phyloP scores from a whole-genome alignment of 257 asterid species.

The Euphrasia confusa region DNA sequence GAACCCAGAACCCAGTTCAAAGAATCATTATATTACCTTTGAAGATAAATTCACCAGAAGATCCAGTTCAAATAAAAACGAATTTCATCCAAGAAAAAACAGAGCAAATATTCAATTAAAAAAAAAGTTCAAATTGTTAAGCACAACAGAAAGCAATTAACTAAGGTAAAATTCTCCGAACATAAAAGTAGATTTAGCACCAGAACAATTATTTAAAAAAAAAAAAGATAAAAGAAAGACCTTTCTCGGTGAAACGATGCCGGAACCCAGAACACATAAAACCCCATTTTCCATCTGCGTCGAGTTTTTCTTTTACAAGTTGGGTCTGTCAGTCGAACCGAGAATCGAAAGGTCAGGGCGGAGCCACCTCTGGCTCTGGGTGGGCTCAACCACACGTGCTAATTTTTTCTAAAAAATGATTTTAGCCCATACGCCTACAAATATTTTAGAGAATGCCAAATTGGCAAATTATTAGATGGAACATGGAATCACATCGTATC shows the following conservation, averaged over 20 bases:
- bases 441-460: too few relatives aligned
- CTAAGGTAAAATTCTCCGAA: conserved; percentile 26
- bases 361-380: too few relatives aligned
- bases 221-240: conserved; percentile 35
- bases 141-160: conserved; percentile 19
- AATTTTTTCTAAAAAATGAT: too few relatives aligned
- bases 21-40: conserved; percentile 16
- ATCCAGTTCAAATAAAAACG: conserved; percentile 23
- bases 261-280: conserved; percentile 52
- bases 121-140: conserved; percentile 20
- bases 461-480: too few relatives aligned
- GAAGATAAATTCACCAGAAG: not conserved
- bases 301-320: conserved; percentile 27
- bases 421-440: too few relatives aligned
- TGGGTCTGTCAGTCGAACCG: not conserved
- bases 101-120: conserved; percentile 6
- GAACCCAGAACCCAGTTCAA: not conserved
- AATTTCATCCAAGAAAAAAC: not conserved
- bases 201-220: not conserved
- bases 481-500: too few relatives aligned
- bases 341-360: conserved; percentile 50
- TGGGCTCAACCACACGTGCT: too few relatives aligned
- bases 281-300: conserved; percentile 40
- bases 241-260: conserved; percentile 43
- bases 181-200: conserved; percentile 39